Evolutionary conservation across 2,329 filamentous ascomycete genomes (phyloP).

Genomic region (Zymoseptoria crescenta): DNA sequence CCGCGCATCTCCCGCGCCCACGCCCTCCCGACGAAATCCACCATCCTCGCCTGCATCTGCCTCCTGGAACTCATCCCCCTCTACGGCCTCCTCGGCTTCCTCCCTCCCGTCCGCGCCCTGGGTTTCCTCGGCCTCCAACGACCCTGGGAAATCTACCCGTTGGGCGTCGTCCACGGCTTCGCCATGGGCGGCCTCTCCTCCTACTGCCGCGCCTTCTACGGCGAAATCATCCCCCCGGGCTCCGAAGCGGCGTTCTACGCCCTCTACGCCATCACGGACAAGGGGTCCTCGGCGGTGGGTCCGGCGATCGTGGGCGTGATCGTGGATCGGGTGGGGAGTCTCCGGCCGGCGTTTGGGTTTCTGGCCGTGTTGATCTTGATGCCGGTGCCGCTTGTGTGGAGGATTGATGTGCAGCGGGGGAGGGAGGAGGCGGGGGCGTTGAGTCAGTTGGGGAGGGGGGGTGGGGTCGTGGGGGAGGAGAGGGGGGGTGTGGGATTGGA

Average conservation of each 20-base stretch:
- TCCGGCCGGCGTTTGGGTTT: conserved; percentile 67
- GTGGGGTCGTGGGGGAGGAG: too few relatives aligned
- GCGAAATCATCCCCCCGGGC: conserved; percentile 81
- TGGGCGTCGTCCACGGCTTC: conserved; percentile 79
- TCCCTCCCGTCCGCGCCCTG: conserved; percentile 64
- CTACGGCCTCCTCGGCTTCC: conserved; percentile 76
- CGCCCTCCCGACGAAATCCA: conserved; percentile 65
- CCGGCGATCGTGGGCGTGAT: conserved; percentile 84
- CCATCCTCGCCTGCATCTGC: conserved; percentile 74
- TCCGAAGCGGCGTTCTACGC: conserved; percentile 92
- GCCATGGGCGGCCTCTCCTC: conserved; percentile 80
- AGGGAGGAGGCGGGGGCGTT: conserved; percentile 27
- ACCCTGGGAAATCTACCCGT: conserved; percentile 85
- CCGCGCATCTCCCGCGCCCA: conserved; percentile 63
- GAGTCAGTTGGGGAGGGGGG: not conserved
- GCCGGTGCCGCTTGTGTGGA: conserved; percentile 70
- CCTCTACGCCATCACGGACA: conserved; percentile 90
- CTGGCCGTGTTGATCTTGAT: conserved; percentile 68
- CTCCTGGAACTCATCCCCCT: conserved; percentile 84
- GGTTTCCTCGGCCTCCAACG: conserved; percentile 75
- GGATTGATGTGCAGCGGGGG: conserved; percentile 63
- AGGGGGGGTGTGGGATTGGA: not conserved
- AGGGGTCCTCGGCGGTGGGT: conserved; percentile 83
- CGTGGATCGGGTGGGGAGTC: conserved; percentile 54
- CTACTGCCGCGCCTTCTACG: conserved; percentile 84